Evolutionary conservation across 1,284 basidiomycete species (phyloP), one percentile per base, ranked within the genome.

Genomic region (Afroboletus lepidellus): DNA sequence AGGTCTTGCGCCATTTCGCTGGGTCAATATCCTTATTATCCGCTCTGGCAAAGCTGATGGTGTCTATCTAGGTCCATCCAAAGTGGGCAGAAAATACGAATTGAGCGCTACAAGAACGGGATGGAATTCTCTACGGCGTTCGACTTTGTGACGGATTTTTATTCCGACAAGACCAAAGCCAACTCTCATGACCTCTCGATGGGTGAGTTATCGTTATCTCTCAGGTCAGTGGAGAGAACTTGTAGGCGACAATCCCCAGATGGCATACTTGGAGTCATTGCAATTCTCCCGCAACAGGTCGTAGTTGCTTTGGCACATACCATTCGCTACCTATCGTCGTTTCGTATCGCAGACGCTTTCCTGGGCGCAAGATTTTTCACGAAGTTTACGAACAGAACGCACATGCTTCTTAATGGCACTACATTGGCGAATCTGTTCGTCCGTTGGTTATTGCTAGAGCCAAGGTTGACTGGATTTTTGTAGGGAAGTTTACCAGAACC

Each of bases 361-460:
- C 64, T 84, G 8, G 85, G 90, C 62, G 83, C 86, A 0, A 78
- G 80, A 34, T 89, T 91, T 61, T 97, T 94, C 69, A 77, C 74
- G 16, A 84, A 79, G 60, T 98, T 98, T 64, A 78, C 89, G 1
- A 83, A 84, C 34, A 80, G 83, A 41, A 81, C 85, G 0, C 87
- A 92, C 58, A 97, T 98, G 94, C 77, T 94, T 15, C 77, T 99
- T 43, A 92, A 89, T 51, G 86, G 86, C 36, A 95, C 93, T 64
- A 97, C 96, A 0, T 72, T 98, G 15, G 78, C 79, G 25, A 98
- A 98, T 64, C 74, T 98, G 73, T 84, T 54, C 24, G 80, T 56
- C 27, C 44, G 33, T 51, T 48, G 8, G 16, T 8, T 24, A 41
- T 27, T 13, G 6, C 9, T 38, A 12, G 39, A 37, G 30, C 45